Evolutionary conservation across 495 filamentous ascomycete species (phyloP), one percentile per base, ranked within the genome.

Genomic region (Neurospora tetrasperma): DNA sequence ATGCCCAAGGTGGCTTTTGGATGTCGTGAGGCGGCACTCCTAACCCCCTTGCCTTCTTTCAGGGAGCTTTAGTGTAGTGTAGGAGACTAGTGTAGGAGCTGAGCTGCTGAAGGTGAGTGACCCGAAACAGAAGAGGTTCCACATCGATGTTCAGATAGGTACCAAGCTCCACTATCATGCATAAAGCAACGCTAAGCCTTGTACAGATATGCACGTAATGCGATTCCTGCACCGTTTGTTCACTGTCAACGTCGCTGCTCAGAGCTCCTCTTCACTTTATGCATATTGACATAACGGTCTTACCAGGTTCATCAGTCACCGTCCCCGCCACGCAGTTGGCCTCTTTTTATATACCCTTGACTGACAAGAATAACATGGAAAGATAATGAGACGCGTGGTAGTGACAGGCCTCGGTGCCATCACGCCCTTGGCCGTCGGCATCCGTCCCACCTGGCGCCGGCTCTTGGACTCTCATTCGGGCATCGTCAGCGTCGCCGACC

Each of bases 381-480:
- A 43, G 12, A 75, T 71, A 11, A 96, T 97, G 95, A 91, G 94
- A 82, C 90, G 93, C 76, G 96, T 98, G 76, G 96, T 98, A 77
- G 91, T 98, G 76, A 98, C 96, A 66, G 96, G 96, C 79, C 86
- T 99, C 70, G 96, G 96, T 54, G 93, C 93, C 76, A 89, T 99
- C 71, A 97, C 96, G 70, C 96, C 96, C 68, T 86, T 99, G 27
- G 95, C 92, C 71, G 88, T 97, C 46, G 94, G 95, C 48, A 86
- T 91, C 74, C 89, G 88, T 71, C 89, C 84, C 23, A 91, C 93
- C 62, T 99, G 96, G 96, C 88, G 82, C 48, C 89, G 91, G 48
- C 88, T 98, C 11, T 78, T 99, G 5, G 90, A 91, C 69, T 89
- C 91, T 42, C 85, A 93, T 70, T 93, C 91, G 74, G 96, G 95